These are phyloP conservation scores for Trichoderma arundinaceum DNA, from an alignment of 2,329 filamentous ascomycete genomes.

Conservation along the genomic window DNA sequence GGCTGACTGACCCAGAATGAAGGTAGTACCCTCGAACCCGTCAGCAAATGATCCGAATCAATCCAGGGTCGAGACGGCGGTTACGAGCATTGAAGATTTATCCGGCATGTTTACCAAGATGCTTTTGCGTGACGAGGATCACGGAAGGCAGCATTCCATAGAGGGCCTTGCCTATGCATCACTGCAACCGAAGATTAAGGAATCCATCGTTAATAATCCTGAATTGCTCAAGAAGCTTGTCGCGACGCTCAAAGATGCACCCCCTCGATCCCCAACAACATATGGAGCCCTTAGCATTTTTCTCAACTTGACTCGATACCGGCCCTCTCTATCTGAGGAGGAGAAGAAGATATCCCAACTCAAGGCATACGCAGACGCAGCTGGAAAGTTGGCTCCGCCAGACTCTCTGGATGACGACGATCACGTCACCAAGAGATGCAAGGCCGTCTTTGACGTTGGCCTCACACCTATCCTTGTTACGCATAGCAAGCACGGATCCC, in stretches of 20 bases:
- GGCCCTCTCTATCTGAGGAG: slow-evolving; percentile 80
- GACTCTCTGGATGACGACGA: slow-evolving; percentile 77
- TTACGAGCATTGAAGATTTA: slow-evolving; percentile 69
- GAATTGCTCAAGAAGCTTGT: slow-evolving; percentile 74
- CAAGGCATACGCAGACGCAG: slow-evolving; percentile 90
- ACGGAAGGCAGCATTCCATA: slow-evolving; percentile 71
- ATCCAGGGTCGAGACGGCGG: slow-evolving; percentile 57
- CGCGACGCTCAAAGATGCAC: slow-evolving; percentile 62
- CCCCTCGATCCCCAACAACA: slow-evolving; percentile 70
- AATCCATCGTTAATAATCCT: slow-evolving; percentile 73
- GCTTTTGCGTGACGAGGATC: slow-evolving; percentile 63
- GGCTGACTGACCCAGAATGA: slow-evolving; percentile 57
- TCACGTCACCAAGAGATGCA: slow-evolving; percentile 77
- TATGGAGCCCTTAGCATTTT: slow-evolving; percentile 89
- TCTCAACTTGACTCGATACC: slow-evolving; percentile 81
- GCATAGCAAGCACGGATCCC: slow-evolving; percentile 74
- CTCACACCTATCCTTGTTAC: slow-evolving; percentile 77
- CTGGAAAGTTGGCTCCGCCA: slow-evolving; percentile 65
- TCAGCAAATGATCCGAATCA: slow-evolving; percentile 48
- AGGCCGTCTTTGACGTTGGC: slow-evolving; percentile 77
- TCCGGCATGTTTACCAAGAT: slow-evolving; percentile 69
- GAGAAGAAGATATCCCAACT: slow-evolving; percentile 90
- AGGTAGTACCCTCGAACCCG: slow-evolving; percentile 60
- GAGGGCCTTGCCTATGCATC: slow-evolving; percentile 94
- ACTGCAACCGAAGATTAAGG: slow-evolving; percentile 82